Evolutionary conservation across 495 filamentous ascomycete species (phyloP).

Genomic region (Penicillium soppii): DNA sequence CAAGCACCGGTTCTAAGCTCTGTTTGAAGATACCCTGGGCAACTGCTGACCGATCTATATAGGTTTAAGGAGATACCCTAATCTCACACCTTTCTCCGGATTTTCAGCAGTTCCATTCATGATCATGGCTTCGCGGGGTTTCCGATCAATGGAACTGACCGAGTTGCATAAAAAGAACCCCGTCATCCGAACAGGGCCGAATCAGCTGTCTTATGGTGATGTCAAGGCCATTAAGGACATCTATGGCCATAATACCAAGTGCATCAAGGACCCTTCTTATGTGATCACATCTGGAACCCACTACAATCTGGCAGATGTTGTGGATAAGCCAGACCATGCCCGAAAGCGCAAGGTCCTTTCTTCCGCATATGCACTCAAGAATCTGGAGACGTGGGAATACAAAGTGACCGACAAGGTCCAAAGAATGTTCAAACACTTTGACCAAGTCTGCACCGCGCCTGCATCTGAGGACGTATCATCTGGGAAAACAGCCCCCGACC

Average conservation of each 20-base stretch:
- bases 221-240: slow-evolving; percentile 54
- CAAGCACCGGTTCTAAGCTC: too few relatives aligned
- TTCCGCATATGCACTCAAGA: slow-evolving; percentile 53
- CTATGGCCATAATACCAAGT: slow-evolving; percentile 53
- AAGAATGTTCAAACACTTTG: slow-evolving; percentile 41
- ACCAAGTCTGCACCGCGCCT: slow-evolving; percentile 30
- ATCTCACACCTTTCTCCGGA: slow-evolving; percentile 41
- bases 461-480: slow-evolving; percentile 22
- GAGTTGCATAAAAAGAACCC: slow-evolving; percentile 45
- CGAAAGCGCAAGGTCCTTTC: slow-evolving; percentile 52
- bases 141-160: slow-evolving; percentile 41
- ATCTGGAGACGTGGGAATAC: slow-evolving; percentile 55
- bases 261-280: slow-evolving; percentile 51
- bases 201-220: slow-evolving; percentile 48
- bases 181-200: slow-evolving; percentile 53
- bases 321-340: slow-evolving; percentile 48
- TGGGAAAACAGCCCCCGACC: slow-evolving; percentile 23
- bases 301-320: slow-evolving; percentile 45
- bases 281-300: slow-evolving; percentile 37
- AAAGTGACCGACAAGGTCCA: slow-evolving; percentile 53
- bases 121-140: slow-evolving; percentile 37
- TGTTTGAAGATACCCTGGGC: neutral
- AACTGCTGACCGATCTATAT: neutral
- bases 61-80: slow-evolving; percentile 52
- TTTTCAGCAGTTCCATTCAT: slow-evolving; percentile 49